Base-by-base conservation (phyloP, 2,329 filamentous ascomycete genomes). In the Hypoxylon sp. region DNA sequence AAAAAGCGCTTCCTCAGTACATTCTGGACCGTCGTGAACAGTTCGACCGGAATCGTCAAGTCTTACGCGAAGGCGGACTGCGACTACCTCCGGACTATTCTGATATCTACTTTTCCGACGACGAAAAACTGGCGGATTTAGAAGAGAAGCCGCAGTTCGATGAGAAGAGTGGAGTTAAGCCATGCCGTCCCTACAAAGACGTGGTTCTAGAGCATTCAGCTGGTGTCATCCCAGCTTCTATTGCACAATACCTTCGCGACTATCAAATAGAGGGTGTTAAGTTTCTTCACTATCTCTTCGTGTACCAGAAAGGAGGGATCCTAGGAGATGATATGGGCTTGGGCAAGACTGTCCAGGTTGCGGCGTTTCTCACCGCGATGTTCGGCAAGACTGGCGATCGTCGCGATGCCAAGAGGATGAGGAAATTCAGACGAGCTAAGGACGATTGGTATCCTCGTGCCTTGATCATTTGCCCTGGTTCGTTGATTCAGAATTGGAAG, bases 281-380 rank as follows among this genome's bases (percentile, higher is more conserved):
- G 30, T 98, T 97, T 73, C 83, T 99, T 6, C 94, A 98, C 76
- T 87, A 92, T 64, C 86, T 92, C 21, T 98, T 98, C 75, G 91
- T 97, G 3, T 95, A 93, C 70, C 96, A 99, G 74, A 91, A 90
- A 71, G 96, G 96, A 0, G 93, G 92, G 1, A 92, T 99, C 21
- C 84, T 99, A 0, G 94, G 95, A 2, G 96, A 99, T 75, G 96
- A 99, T 74, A 99, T 99, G 96, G 96, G 96, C 19, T 80, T 99
- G 30, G 96, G 96, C 0, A 99, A 99, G 79, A 99, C 96, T 0
- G 93, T 99, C 2, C 96, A 99, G 78, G 93, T 99, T 25, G 96
- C 94, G 61, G 92, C 94, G 0, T 98, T 99, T 70, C 82, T 99
- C 21, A 92, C 93, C 0, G 93, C 90, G 0, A 94, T 94, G 0